These are phyloP conservation scores for Aureobasidium namibiae DNA, from an alignment of 2,329 filamentous ascomycete genomes.

Conservation along the genomic window DNA sequence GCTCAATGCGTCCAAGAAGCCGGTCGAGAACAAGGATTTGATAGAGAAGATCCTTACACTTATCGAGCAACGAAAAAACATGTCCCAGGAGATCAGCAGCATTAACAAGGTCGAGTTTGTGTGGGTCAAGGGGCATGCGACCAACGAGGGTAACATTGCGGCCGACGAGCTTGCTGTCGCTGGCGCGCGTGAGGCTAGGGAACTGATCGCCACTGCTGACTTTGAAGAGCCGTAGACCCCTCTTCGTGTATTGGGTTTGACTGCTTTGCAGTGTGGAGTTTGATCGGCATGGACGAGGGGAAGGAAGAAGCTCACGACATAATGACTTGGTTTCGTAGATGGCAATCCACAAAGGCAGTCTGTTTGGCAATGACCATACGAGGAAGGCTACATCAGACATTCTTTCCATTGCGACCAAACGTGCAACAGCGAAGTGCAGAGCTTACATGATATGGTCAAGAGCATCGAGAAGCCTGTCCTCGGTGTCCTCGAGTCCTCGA, in stretches of 20 bases:
- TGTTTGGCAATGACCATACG: not conserved
- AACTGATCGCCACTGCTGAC: conserved; percentile 2
- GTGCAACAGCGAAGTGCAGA: not conserved
- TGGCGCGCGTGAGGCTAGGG: conserved; percentile 43
- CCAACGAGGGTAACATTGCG: conserved; percentile 64
- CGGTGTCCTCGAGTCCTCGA: too few relatives aligned
- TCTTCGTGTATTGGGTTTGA: not conserved
- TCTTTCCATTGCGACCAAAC: not conserved
- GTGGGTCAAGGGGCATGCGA: conserved; percentile 84
- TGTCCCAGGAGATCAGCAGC: conserved; percentile 36
- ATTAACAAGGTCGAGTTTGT: conserved; percentile 49
- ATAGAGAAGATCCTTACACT: conserved; percentile 62
- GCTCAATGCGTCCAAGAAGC: conserved; percentile 60
- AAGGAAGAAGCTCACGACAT: not conserved
- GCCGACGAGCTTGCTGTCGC: conserved; percentile 71
- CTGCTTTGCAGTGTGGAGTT: not conserved
- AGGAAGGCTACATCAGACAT: not conserved
- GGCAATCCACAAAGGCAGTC: not conserved
- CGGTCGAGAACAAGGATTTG: conserved; percentile 81
- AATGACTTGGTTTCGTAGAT: not conserved
- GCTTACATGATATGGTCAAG: not conserved
- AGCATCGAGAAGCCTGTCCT: not conserved
- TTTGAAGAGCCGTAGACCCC: conserved; percentile 1
- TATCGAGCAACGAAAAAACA: conserved; percentile 55
- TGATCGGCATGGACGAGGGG: conserved; percentile 5